phyloP scores from a whole-genome alignment of 768 basidiomycete species.

The Amanita rubescens region DNA sequence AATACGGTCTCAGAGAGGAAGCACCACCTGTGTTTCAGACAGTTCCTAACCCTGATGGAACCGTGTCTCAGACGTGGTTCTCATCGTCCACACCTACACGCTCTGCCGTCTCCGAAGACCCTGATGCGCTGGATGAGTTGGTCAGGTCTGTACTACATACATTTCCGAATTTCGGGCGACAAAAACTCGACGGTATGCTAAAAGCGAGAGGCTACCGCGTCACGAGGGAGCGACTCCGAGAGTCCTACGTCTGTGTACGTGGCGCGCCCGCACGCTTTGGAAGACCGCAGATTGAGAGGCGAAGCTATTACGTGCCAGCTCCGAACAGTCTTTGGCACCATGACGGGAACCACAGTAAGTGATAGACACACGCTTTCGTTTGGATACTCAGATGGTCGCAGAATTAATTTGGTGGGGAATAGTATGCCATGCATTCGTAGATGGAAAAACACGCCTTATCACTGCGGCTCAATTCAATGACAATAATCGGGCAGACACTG shows the following conservation, averaged over 20 bases:
- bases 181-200: not conserved
- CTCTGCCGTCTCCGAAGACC: not conserved
- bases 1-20: not conserved
- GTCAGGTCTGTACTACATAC: not conserved
- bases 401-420: slow-evolving; percentile 26
- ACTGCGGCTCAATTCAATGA: slow-evolving; percentile 25
- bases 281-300: slow-evolving; percentile 10
- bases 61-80: not conserved
- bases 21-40: not conserved
- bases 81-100: not conserved
- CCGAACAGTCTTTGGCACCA: slow-evolving; percentile 29
- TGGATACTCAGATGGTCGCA: slow-evolving; percentile 7
- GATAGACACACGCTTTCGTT: not conserved
- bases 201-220: not conserved
- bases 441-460: slow-evolving; percentile 23
- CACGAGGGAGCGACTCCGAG: not conserved
- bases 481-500: slow-evolving; percentile 33
- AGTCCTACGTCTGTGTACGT: not conserved
- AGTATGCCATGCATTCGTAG: slow-evolving; percentile 28
- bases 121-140: not conserved
- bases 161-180: not conserved
- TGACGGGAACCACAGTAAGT: slow-evolving; percentile 30
- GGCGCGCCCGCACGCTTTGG: slow-evolving; percentile 12
- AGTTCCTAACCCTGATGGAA: not conserved
- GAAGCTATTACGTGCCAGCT: slow-evolving; percentile 20